Evolutionary conservation across 1,284 basidiomycete genomes (phyloP).

Genomic region (Fomes fomentarius): DNA sequence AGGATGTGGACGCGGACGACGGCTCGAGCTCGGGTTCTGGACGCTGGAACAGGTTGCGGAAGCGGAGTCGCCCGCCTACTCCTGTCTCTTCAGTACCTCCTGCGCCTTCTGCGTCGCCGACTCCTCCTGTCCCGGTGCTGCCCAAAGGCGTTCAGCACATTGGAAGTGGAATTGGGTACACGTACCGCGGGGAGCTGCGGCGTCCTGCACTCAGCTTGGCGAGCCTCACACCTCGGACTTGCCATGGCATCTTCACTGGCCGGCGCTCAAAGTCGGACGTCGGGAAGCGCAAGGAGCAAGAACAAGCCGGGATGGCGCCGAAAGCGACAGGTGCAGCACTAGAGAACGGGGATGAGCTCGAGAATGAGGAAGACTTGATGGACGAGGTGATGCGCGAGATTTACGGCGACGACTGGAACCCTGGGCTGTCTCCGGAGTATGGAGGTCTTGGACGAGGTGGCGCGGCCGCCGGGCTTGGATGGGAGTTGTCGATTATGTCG

Average conservation of each 20-base stretch:
- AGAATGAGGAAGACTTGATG: conserved; percentile 32
- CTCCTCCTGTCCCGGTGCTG: conserved; percentile 30
- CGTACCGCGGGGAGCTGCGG: conserved; percentile 24
- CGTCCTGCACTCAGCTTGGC: conserved; percentile 24
- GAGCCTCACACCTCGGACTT: conserved; percentile 28
- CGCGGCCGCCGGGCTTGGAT: conserved; percentile 19
- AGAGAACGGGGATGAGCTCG: conserved; percentile 10
- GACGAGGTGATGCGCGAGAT: conserved; percentile 36
- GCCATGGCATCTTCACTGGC: conserved; percentile 27
- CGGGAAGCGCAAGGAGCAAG: conserved; percentile 13
- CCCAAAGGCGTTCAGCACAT: conserved; percentile 54
- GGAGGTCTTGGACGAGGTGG: no score
- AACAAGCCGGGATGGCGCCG: conserved; percentile 16
- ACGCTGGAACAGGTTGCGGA: conserved; percentile 43
- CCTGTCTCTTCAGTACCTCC: conserved; percentile 16
- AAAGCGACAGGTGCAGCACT: neutral
- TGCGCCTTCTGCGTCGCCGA: conserved; percentile 13
- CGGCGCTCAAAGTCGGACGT: conserved; percentile 11
- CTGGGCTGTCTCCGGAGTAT: conserved; percentile 14
- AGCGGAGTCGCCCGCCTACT: conserved; percentile 34
- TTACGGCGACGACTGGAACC: conserved; percentile 30
- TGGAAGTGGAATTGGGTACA: conserved; percentile 59
- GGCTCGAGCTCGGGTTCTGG: conserved; percentile 10
- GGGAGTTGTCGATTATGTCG: conserved; percentile 16
- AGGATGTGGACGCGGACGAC: conserved; percentile 23